phyloP scores from a whole-genome alignment of 192 early-diverging fungal genomes.

The Funneliformis geosporum region DNA sequence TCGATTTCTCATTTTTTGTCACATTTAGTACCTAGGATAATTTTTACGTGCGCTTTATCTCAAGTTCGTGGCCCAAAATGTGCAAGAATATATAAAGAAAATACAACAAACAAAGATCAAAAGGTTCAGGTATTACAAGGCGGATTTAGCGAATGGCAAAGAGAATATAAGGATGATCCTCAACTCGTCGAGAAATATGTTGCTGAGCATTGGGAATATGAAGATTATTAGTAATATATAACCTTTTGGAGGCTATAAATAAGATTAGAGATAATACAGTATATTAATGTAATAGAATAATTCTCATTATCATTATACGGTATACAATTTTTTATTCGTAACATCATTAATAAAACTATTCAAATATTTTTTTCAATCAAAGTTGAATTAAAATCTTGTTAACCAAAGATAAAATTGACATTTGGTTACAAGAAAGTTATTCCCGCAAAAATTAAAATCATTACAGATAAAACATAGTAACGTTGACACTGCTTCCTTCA shows the following conservation, averaged over 20 bases:
- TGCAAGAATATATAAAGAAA: slow-evolving; percentile 63
- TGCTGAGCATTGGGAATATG: slow-evolving; percentile 28
- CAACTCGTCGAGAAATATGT: slow-evolving; percentile 63
- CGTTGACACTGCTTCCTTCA: slow-evolving; percentile 14
- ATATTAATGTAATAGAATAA: too few relatives aligned
- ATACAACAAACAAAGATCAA: slow-evolving; percentile 42
- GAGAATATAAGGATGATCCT: slow-evolving; percentile 54
- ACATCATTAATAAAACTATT: too few relatives aligned
- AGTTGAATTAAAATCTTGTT: too few relatives aligned
- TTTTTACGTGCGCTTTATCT: slow-evolving; percentile 89
- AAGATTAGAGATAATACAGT: too few relatives aligned
- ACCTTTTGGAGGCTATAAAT: background rate
- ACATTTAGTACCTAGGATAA: slow-evolving; percentile 59
- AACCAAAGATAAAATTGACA: too few relatives aligned
- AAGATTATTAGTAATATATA: background rate
- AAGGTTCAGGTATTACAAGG: slow-evolving; percentile 61
- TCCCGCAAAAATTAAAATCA: too few relatives aligned
- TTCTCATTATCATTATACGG: too few relatives aligned
- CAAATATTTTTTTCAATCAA: too few relatives aligned
- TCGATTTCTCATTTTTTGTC: background rate
- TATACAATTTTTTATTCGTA: too few relatives aligned
- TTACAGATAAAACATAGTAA: slow-evolving; percentile 36
- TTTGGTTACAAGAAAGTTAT: too few relatives aligned
- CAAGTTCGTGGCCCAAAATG: slow-evolving; percentile 80
- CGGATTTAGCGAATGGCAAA: slow-evolving; percentile 69